Base-by-base conservation (phyloP, 2,329 filamentous ascomycete species). In the Fusarium stilboides region DNA sequence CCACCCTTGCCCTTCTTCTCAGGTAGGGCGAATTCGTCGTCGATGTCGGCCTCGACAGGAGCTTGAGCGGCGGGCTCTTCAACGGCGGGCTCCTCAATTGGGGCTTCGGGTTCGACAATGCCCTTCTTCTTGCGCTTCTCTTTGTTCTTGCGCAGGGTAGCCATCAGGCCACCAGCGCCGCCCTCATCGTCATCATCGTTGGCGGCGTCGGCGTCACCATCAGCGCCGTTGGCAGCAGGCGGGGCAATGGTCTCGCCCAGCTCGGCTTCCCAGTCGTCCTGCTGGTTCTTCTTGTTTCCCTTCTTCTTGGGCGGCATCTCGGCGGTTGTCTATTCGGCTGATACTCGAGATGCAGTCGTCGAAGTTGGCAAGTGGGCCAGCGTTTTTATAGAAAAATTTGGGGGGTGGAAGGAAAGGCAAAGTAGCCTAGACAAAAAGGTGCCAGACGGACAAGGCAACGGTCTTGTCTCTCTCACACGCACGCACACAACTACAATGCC, bases 241-340 rank as follows among this genome's bases (percentile, higher is more conserved):
- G 92, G 89, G 69, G 88, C 88, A 76, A 90, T 86, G 65, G 86
- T 84, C 83, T 98, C 95, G 76, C 94, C 94, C 57, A 98, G 86
- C 69, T 97, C 94, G 57, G 92, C 90, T 81, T 98, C 96, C 95
- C 95, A 98, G 86, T 98, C 94, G 77, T 97, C 93, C 78, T 92
- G 89, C 78, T 92, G 89, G 78, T 86, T 89, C 80, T 89, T 91
- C 86, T 95, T 97, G 79, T 91, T 92, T 74, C 84, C 85, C 88
- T 97, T 98, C 87, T 96, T 97, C 86, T 98, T 98, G 68, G 94
- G 94, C 77, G 94, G 84, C 95, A 98, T 98, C 65, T 81, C 85
- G 80, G 65, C 65, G 73, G 68, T 69, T 58, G 46, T 66, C 64
- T 69, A 17, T 42, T 54, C 50, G 53, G 53, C 46, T 68, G 54